Evolutionary conservation across 2,329 filamentous ascomycete genomes (phyloP), one percentile per base, ranked within the genome.

Genomic region (Parastagonospora nodorum): DNA sequence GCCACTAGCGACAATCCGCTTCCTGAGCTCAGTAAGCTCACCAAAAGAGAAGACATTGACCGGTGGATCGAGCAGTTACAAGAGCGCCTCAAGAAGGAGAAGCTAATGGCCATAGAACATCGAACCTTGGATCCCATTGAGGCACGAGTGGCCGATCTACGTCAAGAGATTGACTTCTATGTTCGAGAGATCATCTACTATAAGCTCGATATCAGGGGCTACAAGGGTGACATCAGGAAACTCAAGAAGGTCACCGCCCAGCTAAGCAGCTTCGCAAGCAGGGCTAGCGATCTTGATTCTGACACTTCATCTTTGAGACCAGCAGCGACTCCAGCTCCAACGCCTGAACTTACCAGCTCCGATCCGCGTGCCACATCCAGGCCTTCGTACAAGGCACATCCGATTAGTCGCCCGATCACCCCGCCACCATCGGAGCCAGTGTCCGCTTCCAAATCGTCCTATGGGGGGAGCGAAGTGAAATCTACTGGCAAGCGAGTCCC

Each of bases 121-220:
- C 31, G 41, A 12, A 24, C 50, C n/a, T 9, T 19, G 8, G 45
- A 50, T 6, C 50, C 59, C 8, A 43, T 42, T 2, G 55, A 70
- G 15, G 57, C 55, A 2, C 57, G 50, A 8, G 45, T 71, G 2
- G 53, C 62, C 32, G 62, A 64, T 29, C 55, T 80, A 42, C 72
- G 71, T 40, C 66, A 67, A 43, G 74, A 77, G 46, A 71, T 77
- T 10, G 69, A 74, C 27, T 73, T 75, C 52, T 77, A 78, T 45
- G 67, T 79, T 30, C 63, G 74, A n/a, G 78, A 80, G 41, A 79
- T 79, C 46, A 74, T 79, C 19, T 70, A 77, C 42, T 79, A 78
- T 66, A 80, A 79, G 58, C 71, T 80, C 28, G 78, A 81, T 45
- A 71, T 79, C 45, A 74, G 72, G 44, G 75, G 75, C 12, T 80